Base-by-base conservation (phyloP, 2,329 filamentous ascomycete species). In the Pestalotiopsis sp. region DNA sequence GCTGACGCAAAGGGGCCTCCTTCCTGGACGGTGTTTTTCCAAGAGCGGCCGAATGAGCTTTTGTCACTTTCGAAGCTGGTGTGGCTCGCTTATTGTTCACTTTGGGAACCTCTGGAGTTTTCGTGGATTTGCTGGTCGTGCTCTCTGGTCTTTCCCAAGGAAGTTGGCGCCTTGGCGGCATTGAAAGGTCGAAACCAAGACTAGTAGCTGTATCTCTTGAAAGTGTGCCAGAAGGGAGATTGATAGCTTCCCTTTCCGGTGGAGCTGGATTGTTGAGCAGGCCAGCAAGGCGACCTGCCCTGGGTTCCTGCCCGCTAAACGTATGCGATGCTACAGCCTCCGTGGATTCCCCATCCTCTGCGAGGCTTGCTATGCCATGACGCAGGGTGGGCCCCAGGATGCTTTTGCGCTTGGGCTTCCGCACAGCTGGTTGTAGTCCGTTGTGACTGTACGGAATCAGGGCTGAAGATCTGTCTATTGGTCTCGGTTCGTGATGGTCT, bases 1-100 rank as follows among this genome's bases (percentile, higher is more conserved):
- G 88, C 10, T 83, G 77, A 62, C 93, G 88, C 17, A 92, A 83
- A 1, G 83, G 82, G 68, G 80, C 79, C 20, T 81, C 75, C 57
- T 81, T 59, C 39, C 61, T 61, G 24, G 24, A 35, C 20, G 17
- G 7, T 52, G 22, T 26, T 30, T 57, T 67, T 61, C 39, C 68
- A 4, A 65, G 9, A 5, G 65, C 55, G 52, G 24, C 57, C 68
- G 56, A 55, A 66, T 66, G 65, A 64, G 20, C 68, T 69, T 59
- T 72, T 66, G 68, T 60, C 66, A 38, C 52, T 52, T 71, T 65
- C 3, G 30, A 56, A 22, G 67, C 58, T 24, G 63, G 58, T 13
- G 68, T 55, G 20, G 55, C 55, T 62, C 62, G 64, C 40, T 59
- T 69, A 9, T 59, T 70, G 26, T 62, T 35, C 58, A 59, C 40